phyloP scores from a whole-genome alignment of 192 early-diverging fungal species.

The Rhizoclosmatium sp. region DNA sequence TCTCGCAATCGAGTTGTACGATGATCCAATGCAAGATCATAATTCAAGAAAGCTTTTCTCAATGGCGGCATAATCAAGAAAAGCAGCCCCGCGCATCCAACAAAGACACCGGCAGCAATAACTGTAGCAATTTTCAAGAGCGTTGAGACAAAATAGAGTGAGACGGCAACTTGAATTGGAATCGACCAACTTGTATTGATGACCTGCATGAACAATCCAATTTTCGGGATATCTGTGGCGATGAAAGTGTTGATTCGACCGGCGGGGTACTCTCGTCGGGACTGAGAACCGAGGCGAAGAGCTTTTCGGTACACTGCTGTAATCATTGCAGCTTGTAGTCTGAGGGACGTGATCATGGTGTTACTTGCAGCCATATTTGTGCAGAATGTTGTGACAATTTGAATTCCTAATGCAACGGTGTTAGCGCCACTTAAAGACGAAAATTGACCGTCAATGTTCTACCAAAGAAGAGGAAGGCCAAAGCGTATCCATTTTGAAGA shows the following conservation, averaged over 20 bases:
- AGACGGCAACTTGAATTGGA: slow-evolving; percentile 33
- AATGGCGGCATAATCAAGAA: background rate
- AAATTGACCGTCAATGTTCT: no score
- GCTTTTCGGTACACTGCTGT: slow-evolving; percentile 26
- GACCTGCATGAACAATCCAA: background rate
- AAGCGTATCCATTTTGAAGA: slow-evolving; percentile 28
- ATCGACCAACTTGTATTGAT: slow-evolving; percentile 33
- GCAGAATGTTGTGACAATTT: slow-evolving; percentile 8
- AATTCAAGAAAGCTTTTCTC: background rate
- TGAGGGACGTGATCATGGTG: background rate
- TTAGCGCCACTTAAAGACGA: no score
- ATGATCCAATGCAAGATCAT: slow-evolving; percentile 11
- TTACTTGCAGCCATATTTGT: slow-evolving; percentile 13
- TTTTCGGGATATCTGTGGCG: slow-evolving; percentile 1
- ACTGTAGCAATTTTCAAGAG: slow-evolving; percentile 15
- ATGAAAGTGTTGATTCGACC: slow-evolving; percentile 35
- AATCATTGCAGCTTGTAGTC: slow-evolving; percentile 17
- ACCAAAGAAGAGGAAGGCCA: slow-evolving; percentile 16
- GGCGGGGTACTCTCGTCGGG: slow-evolving; percentile 18
- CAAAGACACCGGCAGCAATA: slow-evolving; percentile 25
- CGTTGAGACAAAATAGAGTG: slow-evolving; percentile 27
- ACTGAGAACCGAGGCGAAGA: slow-evolving; percentile 5
- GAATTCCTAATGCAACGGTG: slow-evolving; percentile 4
- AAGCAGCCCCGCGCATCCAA: background rate
- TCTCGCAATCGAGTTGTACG: slow-evolving; percentile 26